phyloP scores from a whole-genome alignment of 768 basidiomycete genomes.

The Rhodosporidiobolus odoratus region DNA sequence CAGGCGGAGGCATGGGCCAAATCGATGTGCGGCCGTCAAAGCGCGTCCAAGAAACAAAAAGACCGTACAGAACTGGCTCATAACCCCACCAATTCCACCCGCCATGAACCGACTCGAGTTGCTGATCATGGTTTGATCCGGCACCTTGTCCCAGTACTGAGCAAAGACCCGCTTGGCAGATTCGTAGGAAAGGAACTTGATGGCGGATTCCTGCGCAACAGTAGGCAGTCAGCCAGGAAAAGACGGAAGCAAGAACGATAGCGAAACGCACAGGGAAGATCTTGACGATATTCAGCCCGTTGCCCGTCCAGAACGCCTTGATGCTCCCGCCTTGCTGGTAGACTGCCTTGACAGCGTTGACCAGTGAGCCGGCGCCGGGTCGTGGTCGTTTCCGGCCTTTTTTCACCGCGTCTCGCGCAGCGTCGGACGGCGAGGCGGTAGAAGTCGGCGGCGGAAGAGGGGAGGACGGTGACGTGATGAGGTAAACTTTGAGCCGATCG shows the following conservation, averaged over 20 bases:
- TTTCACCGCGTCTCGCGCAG: conserved; percentile 36
- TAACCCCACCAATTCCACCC: conserved; percentile 92
- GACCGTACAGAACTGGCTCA: conserved; percentile 74
- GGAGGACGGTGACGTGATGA: conserved; percentile 61
- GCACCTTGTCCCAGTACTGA: conserved; percentile 80
- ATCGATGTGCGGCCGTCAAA: not conserved
- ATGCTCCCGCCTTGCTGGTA: conserved; percentile 79
- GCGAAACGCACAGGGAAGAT: conserved; percentile 64
- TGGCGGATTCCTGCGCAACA: conserved; percentile 69
- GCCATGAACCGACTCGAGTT: conserved; percentile 88
- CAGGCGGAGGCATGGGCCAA: too few relatives aligned
- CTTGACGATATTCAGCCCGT: conserved; percentile 77
- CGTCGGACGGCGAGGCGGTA: conserved; percentile 49
- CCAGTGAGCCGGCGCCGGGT: conserved; percentile 54
- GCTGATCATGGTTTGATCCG: conserved; percentile 81
- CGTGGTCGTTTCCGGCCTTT: conserved; percentile 51
- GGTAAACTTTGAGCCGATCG: conserved; percentile 90
- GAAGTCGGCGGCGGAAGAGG: not conserved
- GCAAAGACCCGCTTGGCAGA: conserved; percentile 93
- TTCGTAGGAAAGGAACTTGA: conserved; percentile 96
- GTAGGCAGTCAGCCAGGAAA: conserved; percentile 5
- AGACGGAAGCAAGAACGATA: not conserved
- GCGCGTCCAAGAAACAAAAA: not conserved
- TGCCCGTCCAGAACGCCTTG: conserved; percentile 95
- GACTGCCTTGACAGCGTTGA: conserved; percentile 68